These are phyloP conservation scores for Kurtzmaniella quercitrusa DNA, from an alignment of 1,139 yeast species.

Conservation along the genomic window DNA sequence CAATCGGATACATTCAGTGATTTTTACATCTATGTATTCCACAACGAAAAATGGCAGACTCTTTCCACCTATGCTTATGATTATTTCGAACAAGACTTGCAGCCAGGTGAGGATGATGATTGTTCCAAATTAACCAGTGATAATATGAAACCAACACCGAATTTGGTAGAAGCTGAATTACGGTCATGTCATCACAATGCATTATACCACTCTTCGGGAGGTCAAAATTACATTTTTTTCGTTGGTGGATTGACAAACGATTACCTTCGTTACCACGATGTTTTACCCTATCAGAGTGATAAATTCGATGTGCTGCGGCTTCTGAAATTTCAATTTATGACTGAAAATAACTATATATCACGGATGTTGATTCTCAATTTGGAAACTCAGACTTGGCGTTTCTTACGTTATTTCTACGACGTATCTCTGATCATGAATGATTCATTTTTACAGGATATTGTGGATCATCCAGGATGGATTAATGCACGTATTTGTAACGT, in stretches of 20 bases:
- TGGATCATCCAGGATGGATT: conserved; percentile 19
- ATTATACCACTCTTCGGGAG: conserved; percentile 32
- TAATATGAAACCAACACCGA: conserved; percentile 23
- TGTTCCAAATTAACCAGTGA: conserved; percentile 18
- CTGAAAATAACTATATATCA: conserved; percentile 25
- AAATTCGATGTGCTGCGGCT: conserved; percentile 37
- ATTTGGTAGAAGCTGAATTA: conserved; percentile 38
- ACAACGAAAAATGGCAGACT: conserved; percentile 32
- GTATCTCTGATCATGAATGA: conserved; percentile 22
- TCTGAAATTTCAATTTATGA: conserved; percentile 25
- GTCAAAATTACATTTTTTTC: conserved; percentile 35
- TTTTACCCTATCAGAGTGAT: conserved; percentile 24
- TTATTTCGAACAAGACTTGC: conserved; percentile 25
- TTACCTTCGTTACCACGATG: conserved; percentile 30
- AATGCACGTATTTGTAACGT: conserved; percentile 29
- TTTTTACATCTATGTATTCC: conserved; percentile 31
- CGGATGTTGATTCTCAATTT: conserved; percentile 37
- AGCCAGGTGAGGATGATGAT: conserved; percentile 31
- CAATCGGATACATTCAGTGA: conserved; percentile 28
- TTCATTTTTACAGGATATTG: conserved; percentile 20
- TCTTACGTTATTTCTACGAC: conserved; percentile 33
- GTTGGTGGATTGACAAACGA: conserved; percentile 41
- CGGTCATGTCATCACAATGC: conserved; percentile 43
- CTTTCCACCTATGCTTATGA: conserved; percentile 34
- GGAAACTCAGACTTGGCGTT: conserved; percentile 43